A percentile compares a stretch with the other conserved stretches of the same genome.
phyloP scores from a whole-genome alignment of 108 stramenopile species.

The Skeletonema costatum region DNA sequence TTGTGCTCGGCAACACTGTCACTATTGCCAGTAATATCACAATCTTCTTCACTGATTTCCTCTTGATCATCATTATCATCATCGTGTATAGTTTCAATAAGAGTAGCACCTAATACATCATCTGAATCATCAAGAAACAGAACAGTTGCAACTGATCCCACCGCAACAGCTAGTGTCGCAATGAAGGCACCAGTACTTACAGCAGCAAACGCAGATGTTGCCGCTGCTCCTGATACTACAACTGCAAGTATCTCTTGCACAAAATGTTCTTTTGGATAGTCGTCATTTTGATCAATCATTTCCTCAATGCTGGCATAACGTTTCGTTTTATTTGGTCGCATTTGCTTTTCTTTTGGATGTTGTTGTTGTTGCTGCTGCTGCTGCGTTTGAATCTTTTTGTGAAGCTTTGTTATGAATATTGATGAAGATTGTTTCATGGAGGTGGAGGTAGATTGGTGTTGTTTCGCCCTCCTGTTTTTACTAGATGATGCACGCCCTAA shows the following conservation, averaged over 20 bases:
- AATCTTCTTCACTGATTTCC: constrained; percentile 1
- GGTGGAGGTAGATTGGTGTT: background rate
- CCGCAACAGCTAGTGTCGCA: constrained; percentile 26
- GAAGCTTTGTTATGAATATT: constrained; percentile 9
- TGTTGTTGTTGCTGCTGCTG: background rate
- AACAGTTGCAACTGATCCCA: constrained; percentile 15
- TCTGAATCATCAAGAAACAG: constrained; percentile 2
- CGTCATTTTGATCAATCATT: background rate
- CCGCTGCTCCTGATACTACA: constrained; percentile 30
- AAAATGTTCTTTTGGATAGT: constrained; percentile 2
- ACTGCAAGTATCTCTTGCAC: constrained; percentile 26
- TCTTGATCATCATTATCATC: background rate
- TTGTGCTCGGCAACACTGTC: background rate
- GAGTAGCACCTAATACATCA: background rate
- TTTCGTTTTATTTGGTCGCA: background rate
- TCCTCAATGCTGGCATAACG: too few relatives aligned
- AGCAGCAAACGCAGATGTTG: constrained; percentile 25
- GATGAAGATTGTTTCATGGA: background rate
- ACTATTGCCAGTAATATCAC: constrained; percentile 10
- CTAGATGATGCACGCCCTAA: background rate
- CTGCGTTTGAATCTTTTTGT: constrained; percentile 11
- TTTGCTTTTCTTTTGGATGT: background rate
- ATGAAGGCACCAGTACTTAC: constrained; percentile 21
- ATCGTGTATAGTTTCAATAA: background rate
- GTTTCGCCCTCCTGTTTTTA: background rate